Percentiles rank a stretch among this genome's conserved stretches.
phyloP scores from a whole-genome alignment of 1,284 basidiomycete genomes.

The Ceratobasidium sp. region DNA sequence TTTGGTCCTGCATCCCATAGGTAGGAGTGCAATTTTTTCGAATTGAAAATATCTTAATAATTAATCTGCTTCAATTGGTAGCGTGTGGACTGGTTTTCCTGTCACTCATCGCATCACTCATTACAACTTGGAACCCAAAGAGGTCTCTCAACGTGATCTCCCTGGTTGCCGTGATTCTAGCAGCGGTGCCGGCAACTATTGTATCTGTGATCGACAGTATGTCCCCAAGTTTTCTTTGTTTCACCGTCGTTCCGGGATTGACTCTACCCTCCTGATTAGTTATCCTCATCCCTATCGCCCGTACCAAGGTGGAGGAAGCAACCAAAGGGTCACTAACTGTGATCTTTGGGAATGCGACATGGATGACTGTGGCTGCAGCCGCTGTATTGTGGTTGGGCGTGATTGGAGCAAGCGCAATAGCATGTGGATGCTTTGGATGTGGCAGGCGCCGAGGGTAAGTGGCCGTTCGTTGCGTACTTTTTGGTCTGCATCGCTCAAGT shows the following conservation, averaged over 20 bases:
- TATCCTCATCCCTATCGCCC: slow-evolving; percentile 66
- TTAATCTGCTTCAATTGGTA: not conserved
- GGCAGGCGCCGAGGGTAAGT: slow-evolving; percentile 38
- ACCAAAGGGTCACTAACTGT: slow-evolving; percentile 61
- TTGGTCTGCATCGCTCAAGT: not conserved
- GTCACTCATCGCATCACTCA: slow-evolving; percentile 54
- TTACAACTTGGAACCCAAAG: slow-evolving; percentile 59
- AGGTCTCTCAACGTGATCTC: slow-evolving; percentile 61
- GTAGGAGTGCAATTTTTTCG: slow-evolving; percentile 9
- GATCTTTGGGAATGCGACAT: slow-evolving; percentile 72
- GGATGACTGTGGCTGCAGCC: slow-evolving; percentile 71
- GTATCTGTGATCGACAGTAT: slow-evolving; percentile 67
- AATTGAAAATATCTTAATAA: not conserved
- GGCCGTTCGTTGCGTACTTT: not conserved
- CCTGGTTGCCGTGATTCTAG: slow-evolving; percentile 68
- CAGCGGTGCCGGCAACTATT: slow-evolving; percentile 64
- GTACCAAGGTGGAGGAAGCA: slow-evolving; percentile 59
- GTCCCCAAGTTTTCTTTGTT: not conserved
- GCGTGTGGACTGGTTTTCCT: slow-evolving; percentile 67
- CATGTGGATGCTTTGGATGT: slow-evolving; percentile 72
- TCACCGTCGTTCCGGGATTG: not conserved
- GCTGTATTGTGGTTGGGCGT: slow-evolving; percentile 69
- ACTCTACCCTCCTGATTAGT: slow-evolving; percentile 51
- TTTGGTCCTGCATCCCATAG: slow-evolving; percentile 62
- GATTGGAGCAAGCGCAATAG: slow-evolving; percentile 67